Conservation (phyloP, 768 basidiomycete species). For the button mushroom (Agaricus bisporus) region DNA sequence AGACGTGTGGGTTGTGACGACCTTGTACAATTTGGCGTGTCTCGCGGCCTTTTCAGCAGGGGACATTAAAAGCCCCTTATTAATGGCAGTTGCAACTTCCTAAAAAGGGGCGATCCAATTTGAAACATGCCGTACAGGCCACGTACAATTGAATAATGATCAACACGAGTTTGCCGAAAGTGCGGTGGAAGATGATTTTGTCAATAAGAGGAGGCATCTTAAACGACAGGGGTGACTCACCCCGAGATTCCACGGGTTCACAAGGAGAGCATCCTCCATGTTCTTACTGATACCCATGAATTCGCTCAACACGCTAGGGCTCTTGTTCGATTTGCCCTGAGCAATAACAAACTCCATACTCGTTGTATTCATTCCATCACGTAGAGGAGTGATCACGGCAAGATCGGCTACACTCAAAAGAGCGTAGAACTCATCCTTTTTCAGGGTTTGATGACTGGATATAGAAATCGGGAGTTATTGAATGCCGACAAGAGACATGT, state of each 20-base stretch:
- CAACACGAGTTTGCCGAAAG: no score
- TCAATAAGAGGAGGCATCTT: slow-evolving; percentile 3
- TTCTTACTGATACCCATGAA: slow-evolving; percentile 97
- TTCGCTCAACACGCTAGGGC: slow-evolving; percentile 88
- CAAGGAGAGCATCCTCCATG: slow-evolving; percentile 83
- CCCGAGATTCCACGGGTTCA: slow-evolving; percentile 95
- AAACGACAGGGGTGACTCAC: slow-evolving; percentile 34
- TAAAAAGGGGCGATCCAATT: slow-evolving; percentile 18
- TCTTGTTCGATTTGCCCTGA: slow-evolving; percentile 77
- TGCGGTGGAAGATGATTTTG: no score
- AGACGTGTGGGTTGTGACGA: slow-evolving; percentile 90
- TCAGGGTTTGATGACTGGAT: slow-evolving; percentile 90
- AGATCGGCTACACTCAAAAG: slow-evolving; percentile 90
- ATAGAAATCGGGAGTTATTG: not conserved
- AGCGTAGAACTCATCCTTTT: slow-evolving; percentile 97
- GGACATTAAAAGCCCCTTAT: slow-evolving; percentile 81
- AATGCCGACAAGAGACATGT: not conserved
- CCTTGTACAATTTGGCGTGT: slow-evolving; percentile 72
- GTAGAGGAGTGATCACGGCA: slow-evolving; percentile 89
- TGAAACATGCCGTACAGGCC: not conserved
- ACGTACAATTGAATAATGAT: no score
- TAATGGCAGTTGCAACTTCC: slow-evolving; percentile 88
- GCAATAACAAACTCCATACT: slow-evolving; percentile 98
- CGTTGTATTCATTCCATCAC: slow-evolving; percentile 99
- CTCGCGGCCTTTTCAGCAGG: slow-evolving; percentile 65